A percentile compares a stretch with the other conserved stretches of the same genome.
phyloP scores from a whole-genome alignment of 2,329 filamentous ascomycete genomes.

The Paracamarosporium sp. region DNA sequence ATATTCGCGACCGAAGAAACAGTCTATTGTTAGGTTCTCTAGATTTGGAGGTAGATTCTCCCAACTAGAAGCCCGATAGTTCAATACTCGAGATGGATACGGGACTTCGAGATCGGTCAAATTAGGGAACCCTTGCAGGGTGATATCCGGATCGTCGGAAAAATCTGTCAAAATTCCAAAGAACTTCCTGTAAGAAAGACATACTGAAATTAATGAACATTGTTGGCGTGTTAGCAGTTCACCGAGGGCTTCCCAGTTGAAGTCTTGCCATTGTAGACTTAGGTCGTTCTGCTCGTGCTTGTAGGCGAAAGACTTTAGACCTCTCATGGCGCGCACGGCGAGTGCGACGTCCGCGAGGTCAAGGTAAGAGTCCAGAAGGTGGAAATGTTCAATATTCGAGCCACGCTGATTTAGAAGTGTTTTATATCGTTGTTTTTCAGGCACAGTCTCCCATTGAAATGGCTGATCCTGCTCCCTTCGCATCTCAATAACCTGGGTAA shows the following conservation, averaged over 20 bases:
- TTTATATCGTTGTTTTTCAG: background rate
- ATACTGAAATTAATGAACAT: background rate
- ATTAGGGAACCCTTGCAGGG: background rate
- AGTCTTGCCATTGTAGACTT: background rate
- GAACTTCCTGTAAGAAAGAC: background rate
- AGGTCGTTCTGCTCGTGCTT: background rate
- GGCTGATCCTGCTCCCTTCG: background rate
- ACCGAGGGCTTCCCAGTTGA: background rate
- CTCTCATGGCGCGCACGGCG: background rate
- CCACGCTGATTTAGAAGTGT: background rate
- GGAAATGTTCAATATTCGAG: conserved; percentile 6
- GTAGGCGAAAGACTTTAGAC: conserved; percentile 6
- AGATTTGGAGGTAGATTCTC: background rate
- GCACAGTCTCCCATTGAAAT: background rate
- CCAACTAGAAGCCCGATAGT: background rate
- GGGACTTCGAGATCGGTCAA: background rate
- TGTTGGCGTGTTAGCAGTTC: background rate
- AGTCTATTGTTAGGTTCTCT: background rate
- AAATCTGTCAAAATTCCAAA: too few relatives aligned
- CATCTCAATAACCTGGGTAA: background rate
- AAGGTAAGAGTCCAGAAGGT: background rate
- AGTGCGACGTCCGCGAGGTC: background rate
- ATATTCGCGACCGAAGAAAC: background rate
- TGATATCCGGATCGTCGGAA: too few relatives aligned
- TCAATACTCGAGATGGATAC: background rate